Base-by-base conservation (phyloP, 1,284 basidiomycete species). In the Cutaneotrichosporon daszewskae region DNA sequence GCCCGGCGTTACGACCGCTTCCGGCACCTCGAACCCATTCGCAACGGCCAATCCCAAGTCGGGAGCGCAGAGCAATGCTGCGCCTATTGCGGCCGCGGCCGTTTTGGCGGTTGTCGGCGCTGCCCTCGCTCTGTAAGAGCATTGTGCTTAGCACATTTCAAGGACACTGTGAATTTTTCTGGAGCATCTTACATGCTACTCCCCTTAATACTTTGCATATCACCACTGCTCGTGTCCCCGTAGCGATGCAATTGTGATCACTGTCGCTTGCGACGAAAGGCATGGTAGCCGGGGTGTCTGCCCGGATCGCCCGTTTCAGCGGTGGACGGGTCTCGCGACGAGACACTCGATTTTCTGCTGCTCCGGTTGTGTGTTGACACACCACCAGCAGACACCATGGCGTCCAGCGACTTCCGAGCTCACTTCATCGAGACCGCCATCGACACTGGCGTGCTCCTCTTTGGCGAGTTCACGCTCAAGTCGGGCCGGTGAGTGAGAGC, bases 381-480 rank as follows among this genome's bases (percentile, higher is more conserved):
- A 8, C 12, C 23, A 9, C 12, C n/a, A 17, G 11, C 32, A 38
- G 5, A 16, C 27, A 51, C 33, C 19, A 52, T 52, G 50, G 43
- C 50, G 26, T 2, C 35, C 10, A 28, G 31, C 31, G 46, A 48
- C 43, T 52, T 52, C 52, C 72, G 72, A 54, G 55, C 55, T 37
- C 57, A 60, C 14, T 73, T 72, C 59, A 73, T 73, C 52, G 64
- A 71, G 55, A 50, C 55, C n/a, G 65, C 69, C 4, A 69, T 73
- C 43, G 58, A 62, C 31, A 58, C 65, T 37, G 66, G 73, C 43
- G 68, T 73, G 35, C 80, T 97, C 58, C 84, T 87, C 64, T 94
- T 96, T 66, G 87, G 92, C 45, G 75, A 82, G 9, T 95, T 95
- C 71, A 85, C 83, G 2, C 78, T 95, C 48, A 98, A 98, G 77